Percentiles rank a stretch among this genome's conserved stretches.
Conservation (phyloP, 208 protist species). For the Crithidia mellificae region DNA sequence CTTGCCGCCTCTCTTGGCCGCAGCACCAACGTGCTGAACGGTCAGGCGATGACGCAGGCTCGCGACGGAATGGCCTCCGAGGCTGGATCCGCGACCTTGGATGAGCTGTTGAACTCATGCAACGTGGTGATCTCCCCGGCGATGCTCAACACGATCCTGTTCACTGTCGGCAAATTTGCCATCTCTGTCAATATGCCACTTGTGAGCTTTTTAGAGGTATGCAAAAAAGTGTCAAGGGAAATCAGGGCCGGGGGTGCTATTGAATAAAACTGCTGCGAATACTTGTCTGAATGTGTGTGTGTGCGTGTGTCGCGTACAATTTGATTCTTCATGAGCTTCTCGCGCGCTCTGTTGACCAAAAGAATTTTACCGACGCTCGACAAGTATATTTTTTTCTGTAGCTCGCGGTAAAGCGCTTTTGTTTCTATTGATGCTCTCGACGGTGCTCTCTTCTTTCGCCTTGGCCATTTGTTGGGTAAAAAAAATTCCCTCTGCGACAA, state of each 20-base stretch:
- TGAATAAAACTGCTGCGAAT: too few relatives aligned
- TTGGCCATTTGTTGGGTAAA: too few relatives aligned
- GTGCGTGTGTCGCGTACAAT: too few relatives aligned
- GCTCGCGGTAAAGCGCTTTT: too few relatives aligned
- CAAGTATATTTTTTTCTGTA: too few relatives aligned
- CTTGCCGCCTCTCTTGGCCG: constrained; percentile 28
- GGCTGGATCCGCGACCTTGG: constrained; percentile 6
- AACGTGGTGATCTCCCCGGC: background rate
- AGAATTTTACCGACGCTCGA: too few relatives aligned
- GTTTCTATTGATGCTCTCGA: too few relatives aligned
- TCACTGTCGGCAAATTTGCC: constrained; percentile 10
- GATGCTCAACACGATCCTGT: constrained; percentile 13
- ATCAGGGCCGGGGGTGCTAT: too few relatives aligned
- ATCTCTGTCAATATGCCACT: constrained; percentile 28
- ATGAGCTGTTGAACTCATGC: constrained; percentile 19
- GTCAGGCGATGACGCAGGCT: constrained; percentile 24
- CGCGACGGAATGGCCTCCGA: constrained; percentile 36
- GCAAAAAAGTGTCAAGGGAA: background rate
- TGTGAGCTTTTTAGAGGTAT: constrained; percentile 20
- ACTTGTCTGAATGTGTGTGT: too few relatives aligned
- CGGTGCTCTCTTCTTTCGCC: background rate
- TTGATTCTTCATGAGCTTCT: too few relatives aligned
- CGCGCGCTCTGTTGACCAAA: too few relatives aligned
- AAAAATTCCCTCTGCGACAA: too few relatives aligned
- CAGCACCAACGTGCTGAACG: constrained; percentile 31